Evolutionary conservation across 208 protist genomes (phyloP).

Genomic region (Naegleria gruberi): DNA sequence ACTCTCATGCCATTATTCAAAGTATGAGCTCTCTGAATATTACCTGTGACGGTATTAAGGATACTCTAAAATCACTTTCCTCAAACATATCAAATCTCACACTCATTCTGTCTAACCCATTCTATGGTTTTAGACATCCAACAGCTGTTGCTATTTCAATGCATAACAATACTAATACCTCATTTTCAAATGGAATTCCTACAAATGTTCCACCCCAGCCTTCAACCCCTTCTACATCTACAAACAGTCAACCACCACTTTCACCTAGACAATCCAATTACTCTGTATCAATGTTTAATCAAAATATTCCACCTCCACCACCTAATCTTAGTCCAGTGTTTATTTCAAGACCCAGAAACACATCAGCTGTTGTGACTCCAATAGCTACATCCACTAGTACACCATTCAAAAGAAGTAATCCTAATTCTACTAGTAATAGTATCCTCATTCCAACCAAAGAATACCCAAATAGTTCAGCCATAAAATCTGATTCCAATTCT

Average conservation of each 20-base stretch:
- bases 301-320: not conserved
- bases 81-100: not conserved
- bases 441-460: too few relatives aligned
- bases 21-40: not conserved
- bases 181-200: not conserved
- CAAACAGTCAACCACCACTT: not conserved
- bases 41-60: not conserved
- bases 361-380: not conserved
- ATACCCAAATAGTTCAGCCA: too few relatives aligned
- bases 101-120: not conserved
- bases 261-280: not conserved
- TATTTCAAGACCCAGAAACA: not conserved
- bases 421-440: too few relatives aligned
- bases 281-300: not conserved
- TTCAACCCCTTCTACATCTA: not conserved
- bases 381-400: too few relatives aligned
- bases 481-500: too few relatives aligned
- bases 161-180: too few relatives aligned
- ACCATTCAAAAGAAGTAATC: too few relatives aligned
- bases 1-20: not conserved
- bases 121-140: not conserved
- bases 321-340: not conserved
- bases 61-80: not conserved
- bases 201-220: not conserved
- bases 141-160: not conserved